These are phyloP conservation scores for Plicaturopsis crispa DNA, from an alignment of 768 basidiomycete genomes.

Conservation along the genomic window DNA sequence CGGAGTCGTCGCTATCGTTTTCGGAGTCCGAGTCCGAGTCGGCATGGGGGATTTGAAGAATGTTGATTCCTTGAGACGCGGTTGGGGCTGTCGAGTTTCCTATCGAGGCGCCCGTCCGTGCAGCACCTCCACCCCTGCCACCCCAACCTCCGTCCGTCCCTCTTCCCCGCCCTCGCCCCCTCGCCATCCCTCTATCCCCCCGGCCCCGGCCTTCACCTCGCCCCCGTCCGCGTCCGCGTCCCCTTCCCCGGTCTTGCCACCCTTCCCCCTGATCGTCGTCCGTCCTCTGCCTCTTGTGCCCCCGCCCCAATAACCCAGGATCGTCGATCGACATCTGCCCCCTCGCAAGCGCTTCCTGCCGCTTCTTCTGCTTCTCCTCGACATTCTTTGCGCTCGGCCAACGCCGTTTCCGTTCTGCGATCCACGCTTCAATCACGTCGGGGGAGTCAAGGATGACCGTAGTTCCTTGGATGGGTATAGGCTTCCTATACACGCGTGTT, in stretches of 20 bases:
- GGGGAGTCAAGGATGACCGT: slow-evolving; percentile 69
- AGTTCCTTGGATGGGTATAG: slow-evolving; percentile 73
- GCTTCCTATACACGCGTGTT: slow-evolving; percentile 39
- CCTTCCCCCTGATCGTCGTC: slow-evolving; percentile 16
- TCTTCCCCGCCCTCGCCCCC: slow-evolving; percentile 18
- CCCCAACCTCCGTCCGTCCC: slow-evolving; percentile 5
- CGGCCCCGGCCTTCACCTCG: slow-evolving; percentile 21
- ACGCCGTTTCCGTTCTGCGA: slow-evolving; percentile 78
- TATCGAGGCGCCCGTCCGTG: too few relatives aligned
- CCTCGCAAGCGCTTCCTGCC: slow-evolving; percentile 71
- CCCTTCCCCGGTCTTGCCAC: slow-evolving; percentile 20
- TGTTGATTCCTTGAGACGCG: too few relatives aligned
- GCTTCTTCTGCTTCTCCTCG: slow-evolving; percentile 74
- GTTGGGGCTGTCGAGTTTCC: too few relatives aligned
- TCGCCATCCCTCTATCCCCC: slow-evolving; percentile 15
- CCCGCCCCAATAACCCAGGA: slow-evolving; percentile 25
- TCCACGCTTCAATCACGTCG: slow-evolving; percentile 79
- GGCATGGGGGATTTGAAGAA: too few relatives aligned
- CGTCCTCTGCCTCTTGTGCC: slow-evolving; percentile 34
- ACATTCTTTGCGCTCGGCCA: slow-evolving; percentile 71
- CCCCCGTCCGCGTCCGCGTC: slow-evolving; percentile 17
- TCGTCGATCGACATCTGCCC: slow-evolving; percentile 61
- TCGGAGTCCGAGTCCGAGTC: slow-evolving; percentile 13
- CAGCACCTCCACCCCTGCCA: slow-evolving; percentile 5
- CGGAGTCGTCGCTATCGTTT: slow-evolving; percentile 31